These are phyloP conservation scores for Ceratonia siliqua DNA, from an alignment of 306 rosid genomes.

Conservation along the genomic window DNA sequence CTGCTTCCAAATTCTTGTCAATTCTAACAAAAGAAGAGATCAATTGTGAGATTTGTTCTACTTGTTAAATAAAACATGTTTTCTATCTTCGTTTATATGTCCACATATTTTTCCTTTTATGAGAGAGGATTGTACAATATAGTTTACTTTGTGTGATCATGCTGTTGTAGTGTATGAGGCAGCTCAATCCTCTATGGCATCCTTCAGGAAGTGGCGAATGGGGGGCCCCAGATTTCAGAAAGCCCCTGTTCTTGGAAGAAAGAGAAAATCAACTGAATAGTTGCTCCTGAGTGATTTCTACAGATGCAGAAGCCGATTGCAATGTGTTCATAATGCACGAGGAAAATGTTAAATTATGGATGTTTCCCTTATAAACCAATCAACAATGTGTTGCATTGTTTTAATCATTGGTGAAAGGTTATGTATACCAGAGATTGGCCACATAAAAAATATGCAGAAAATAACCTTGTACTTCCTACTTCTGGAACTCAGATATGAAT, in stretches of 20 bases:
- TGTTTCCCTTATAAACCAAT: constrained; percentile 1
- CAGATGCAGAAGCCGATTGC: constrained; percentile 11
- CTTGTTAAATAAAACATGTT: constrained; percentile 13
- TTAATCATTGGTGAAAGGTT: not conserved
- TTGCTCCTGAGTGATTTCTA: constrained; percentile 9
- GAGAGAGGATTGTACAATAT: constrained; percentile 3
- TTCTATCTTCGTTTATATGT: constrained; percentile 19
- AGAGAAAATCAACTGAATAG: constrained; percentile 74
- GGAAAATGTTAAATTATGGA: not conserved
- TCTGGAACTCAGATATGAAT: not conserved
- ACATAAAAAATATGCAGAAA: not conserved
- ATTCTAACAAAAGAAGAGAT: constrained; percentile 84
- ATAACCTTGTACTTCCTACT: not conserved
- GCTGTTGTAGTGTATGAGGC: constrained; percentile 75
- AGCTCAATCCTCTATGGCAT: constrained; percentile 90
- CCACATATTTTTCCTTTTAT: constrained; percentile 2
- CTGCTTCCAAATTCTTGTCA: constrained; percentile 66
- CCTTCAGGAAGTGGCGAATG: constrained; percentile 88
- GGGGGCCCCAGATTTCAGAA: constrained; percentile 91
- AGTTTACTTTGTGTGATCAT: constrained; percentile 9
- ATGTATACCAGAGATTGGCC: not conserved
- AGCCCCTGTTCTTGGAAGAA: constrained; percentile 77
- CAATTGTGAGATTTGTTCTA: constrained; percentile 54
- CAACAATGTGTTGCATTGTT: constrained; percentile 6
- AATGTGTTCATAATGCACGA: not conserved